phyloP scores from a whole-genome alignment of 441 rosid species.

The Erodium trifolium region DNA sequence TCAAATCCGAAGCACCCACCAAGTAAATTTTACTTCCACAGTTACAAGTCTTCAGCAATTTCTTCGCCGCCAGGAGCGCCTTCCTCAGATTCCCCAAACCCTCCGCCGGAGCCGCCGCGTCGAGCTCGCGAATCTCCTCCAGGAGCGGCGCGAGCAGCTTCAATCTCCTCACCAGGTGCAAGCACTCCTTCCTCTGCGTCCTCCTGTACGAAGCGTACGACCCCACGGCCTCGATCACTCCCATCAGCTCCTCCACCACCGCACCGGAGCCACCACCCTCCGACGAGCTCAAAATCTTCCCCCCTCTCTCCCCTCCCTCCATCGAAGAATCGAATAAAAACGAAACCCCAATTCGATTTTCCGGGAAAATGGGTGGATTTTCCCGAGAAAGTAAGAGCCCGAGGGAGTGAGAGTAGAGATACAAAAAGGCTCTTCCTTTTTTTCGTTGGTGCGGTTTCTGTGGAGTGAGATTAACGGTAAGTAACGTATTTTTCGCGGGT shows the following conservation, averaged over 20 bases:
- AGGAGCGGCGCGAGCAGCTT: conserved; percentile 48
- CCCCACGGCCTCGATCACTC: conserved; percentile 35
- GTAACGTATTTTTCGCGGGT: conserved; percentile 23
- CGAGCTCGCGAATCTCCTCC: conserved; percentile 42
- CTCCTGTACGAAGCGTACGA: conserved; percentile 31
- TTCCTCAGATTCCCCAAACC: conserved; percentile 32
- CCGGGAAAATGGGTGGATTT: neutral
- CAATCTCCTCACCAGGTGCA: conserved; percentile 46
- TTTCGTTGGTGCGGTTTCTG: conserved; percentile 6
- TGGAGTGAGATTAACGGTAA: conserved; percentile 14
- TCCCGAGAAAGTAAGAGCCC: neutral
- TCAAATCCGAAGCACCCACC: conserved; percentile 27
- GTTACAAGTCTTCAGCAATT: conserved; percentile 51
- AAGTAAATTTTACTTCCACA: conserved; percentile 70
- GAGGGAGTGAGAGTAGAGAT: neutral
- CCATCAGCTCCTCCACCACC: conserved; percentile 27
- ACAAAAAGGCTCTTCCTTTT: neutral
- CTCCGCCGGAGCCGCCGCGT: conserved; percentile 9
- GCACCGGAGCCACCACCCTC: conserved; percentile 15
- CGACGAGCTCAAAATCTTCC: conserved; percentile 21
- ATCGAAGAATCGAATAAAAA: conserved; percentile 9
- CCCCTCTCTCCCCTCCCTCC: conserved; percentile 22
- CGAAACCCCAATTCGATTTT: neutral
- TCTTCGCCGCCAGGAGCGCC: conserved; percentile 36
- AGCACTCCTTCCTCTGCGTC: conserved; percentile 49